phyloP scores from a whole-genome alignment of 495 filamentous ascomycete genomes.

The Extremus antarcticus region DNA sequence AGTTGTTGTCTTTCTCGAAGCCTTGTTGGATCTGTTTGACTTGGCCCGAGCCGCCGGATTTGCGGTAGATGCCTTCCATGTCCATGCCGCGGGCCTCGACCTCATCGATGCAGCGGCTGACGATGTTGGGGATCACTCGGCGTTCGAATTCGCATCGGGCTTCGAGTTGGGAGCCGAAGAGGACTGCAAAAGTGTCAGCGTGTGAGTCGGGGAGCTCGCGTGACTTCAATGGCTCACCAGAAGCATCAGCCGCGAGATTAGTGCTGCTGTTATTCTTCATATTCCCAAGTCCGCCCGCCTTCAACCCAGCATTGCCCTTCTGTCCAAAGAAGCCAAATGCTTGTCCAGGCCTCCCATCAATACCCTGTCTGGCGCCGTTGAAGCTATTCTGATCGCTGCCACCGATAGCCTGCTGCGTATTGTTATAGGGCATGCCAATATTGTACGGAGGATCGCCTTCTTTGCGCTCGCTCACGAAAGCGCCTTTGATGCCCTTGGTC shows the following conservation, averaged over 20 bases:
- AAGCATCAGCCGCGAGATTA: conserved; percentile 15
- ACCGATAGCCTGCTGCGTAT: conserved; percentile 2
- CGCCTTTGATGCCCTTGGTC: conserved; percentile 80
- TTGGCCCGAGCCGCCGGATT: conserved; percentile 80
- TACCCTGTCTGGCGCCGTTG: background rate
- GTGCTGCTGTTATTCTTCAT: conserved; percentile 42
- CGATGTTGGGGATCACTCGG: conserved; percentile 76
- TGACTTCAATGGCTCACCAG: conserved; percentile 7
- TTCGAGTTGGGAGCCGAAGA: conserved; percentile 87
- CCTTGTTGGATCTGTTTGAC: conserved; percentile 80
- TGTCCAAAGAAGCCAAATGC: conserved; percentile 62
- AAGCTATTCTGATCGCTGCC: conserved; percentile 18
- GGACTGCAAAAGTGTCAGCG: conserved; percentile 32
- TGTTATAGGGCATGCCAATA: conserved; percentile 39
- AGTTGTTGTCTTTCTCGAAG: conserved; percentile 70
- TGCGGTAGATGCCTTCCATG: conserved; percentile 94
- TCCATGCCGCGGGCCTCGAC: conserved; percentile 97
- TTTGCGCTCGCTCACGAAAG: conserved; percentile 52
- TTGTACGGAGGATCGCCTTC: conserved; percentile 43
- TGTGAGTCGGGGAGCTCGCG: background rate
- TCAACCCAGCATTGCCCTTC: conserved; percentile 32
- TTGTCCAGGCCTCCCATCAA: conserved; percentile 1
- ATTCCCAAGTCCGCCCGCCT: conserved; percentile 37
- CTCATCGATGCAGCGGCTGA: conserved; percentile 92
- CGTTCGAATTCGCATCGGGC: conserved; percentile 82